Conservation (phyloP, 257 asterid genomes). For the Salvia splendens region DNA sequence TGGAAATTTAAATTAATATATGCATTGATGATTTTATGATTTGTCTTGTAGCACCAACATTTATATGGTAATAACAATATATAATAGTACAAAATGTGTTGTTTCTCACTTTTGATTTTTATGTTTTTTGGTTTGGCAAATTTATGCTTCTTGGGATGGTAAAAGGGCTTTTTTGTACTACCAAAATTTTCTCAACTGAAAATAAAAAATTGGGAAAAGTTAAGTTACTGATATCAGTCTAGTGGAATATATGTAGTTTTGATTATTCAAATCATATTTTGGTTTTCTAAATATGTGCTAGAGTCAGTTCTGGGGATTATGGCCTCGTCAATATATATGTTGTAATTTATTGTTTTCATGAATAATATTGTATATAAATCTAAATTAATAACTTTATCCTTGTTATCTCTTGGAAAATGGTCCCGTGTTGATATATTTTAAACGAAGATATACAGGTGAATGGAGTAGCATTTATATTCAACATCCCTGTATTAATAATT, state of each 20-base stretch:
- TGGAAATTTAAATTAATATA: too few species aligned
- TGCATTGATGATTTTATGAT: slow-evolving; percentile 30
- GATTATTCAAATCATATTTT: not conserved
- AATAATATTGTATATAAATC: too few species aligned
- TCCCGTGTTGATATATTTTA: too few species aligned
- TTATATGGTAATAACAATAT: slow-evolving; percentile 32
- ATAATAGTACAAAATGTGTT: slow-evolving; percentile 25
- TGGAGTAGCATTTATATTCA: too few species aligned
- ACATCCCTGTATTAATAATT: too few species aligned
- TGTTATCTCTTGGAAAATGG: too few species aligned
- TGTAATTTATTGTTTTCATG: not conserved
- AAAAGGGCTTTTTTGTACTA: not conserved
- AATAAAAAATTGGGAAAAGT: not conserved
- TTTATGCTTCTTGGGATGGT: slow-evolving; percentile 22
- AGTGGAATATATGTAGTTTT: not conserved
- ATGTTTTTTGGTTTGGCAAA: slow-evolving; percentile 17
- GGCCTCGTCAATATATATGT: not conserved
- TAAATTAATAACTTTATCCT: not conserved
- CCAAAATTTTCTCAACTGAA: not conserved
- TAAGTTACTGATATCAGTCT: not conserved
- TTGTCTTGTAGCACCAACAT: slow-evolving; percentile 41
- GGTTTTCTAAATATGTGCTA: not conserved
- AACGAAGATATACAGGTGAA: too few species aligned
- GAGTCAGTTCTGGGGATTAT: not conserved
- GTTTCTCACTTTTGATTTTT: slow-evolving; percentile 19